Evolutionary conservation across 495 filamentous ascomycete genomes (phyloP).

Genomic region (Talaromyces liani): DNA sequence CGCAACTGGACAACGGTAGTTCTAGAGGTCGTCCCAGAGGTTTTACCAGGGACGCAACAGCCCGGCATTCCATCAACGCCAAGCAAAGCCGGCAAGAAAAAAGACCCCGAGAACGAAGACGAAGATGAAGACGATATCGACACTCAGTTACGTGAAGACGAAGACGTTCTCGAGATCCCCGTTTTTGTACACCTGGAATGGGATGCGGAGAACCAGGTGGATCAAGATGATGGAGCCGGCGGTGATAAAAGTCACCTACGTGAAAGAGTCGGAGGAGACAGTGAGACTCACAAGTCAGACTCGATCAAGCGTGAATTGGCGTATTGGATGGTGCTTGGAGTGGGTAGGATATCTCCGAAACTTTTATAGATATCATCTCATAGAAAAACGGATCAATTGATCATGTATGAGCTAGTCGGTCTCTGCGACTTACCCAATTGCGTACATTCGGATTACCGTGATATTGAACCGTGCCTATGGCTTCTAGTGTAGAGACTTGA

Average conservation of each 20-base stretch:
- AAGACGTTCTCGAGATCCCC: conserved; percentile 91
- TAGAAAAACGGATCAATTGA: too few species aligned
- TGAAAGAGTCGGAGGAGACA: conserved; percentile 20
- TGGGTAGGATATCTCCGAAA: conserved; percentile 57
- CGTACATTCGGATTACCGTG: too few species aligned
- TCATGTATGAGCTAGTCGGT: too few species aligned
- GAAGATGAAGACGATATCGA: conserved; percentile 20
- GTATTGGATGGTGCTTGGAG: conserved; percentile 90
- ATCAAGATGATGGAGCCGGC: conserved; percentile 42
- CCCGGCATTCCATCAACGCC: background rate
- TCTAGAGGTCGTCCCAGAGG: conserved; percentile 77
- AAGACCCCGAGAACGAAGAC: conserved; percentile 9
- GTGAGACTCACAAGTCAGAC: conserved; percentile 35
- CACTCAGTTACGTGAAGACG: conserved; percentile 52
- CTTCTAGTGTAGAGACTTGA: background rate
- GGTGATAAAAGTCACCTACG: conserved; percentile 34
- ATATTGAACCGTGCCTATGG: too few species aligned
- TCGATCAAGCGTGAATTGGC: conserved; percentile 68
- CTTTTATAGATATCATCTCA: background rate
- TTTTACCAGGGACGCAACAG: conserved; percentile 22
- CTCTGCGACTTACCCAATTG: too few species aligned
- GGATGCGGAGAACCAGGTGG: conserved; percentile 70
- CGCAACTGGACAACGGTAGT: conserved; percentile 94
- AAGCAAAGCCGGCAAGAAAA: background rate
- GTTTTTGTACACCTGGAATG: conserved; percentile 89